Percentiles rank a stretch among this genome's conserved stretches.
Conservation (phyloP, 345 rosid species). For the Sonneratia caseolaris region DNA sequence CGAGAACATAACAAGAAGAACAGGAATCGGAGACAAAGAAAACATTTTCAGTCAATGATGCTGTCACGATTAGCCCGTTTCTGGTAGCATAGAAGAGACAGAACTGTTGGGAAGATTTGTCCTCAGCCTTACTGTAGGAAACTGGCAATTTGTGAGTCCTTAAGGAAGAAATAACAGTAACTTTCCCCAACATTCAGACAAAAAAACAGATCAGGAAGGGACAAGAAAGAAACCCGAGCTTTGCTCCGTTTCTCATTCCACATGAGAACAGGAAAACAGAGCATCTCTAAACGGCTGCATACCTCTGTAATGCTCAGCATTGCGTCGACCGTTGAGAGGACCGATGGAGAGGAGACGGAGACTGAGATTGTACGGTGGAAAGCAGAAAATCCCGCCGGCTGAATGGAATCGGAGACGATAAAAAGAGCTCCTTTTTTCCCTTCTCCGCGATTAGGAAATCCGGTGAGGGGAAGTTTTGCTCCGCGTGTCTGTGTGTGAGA, state of each 20-base stretch:
- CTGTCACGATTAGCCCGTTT: not conserved
- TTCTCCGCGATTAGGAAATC: not conserved
- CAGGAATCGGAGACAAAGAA: not conserved
- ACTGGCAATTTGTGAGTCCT: too few species aligned
- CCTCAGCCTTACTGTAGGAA: too few species aligned
- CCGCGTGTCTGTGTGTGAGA: not conserved
- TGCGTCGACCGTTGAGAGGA: constrained; percentile 13
- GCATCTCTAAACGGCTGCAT: not conserved
- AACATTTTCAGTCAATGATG: not conserved
- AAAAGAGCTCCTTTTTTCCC: constrained; percentile 9
- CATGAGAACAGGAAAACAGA: not conserved
- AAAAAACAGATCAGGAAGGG: too few species aligned
- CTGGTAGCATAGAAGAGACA: not conserved
- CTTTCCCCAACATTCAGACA: not conserved
- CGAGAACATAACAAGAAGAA: constrained; percentile 36
- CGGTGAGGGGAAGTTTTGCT: not conserved
- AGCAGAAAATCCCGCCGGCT: constrained; percentile 27
- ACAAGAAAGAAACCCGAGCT: too few species aligned
- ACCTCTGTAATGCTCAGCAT: constrained; percentile 51
- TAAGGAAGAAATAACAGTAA: too few species aligned
- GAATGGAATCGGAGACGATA: constrained; percentile 23
- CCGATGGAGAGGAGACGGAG: constrained; percentile 14
- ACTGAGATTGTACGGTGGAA: constrained; percentile 7
- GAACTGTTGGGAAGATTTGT: not conserved
- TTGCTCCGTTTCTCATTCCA: not conserved